Evolutionary conservation across 2,329 filamentous ascomycete species (phyloP).

Genomic region (Fusarium albosuccineum): DNA sequence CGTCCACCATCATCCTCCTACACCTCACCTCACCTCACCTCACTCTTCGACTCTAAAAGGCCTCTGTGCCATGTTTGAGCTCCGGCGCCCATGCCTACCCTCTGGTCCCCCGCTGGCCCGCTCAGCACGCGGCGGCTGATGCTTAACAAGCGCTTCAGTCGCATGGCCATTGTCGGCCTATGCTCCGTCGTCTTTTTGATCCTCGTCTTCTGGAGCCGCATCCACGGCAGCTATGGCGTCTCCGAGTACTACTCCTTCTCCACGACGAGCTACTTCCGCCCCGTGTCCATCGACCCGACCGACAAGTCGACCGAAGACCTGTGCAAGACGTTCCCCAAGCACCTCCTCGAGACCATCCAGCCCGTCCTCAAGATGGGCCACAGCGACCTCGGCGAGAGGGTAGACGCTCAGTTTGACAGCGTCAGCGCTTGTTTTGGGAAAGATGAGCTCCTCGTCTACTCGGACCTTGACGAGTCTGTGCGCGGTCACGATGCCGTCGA

Average conservation of each 20-base stretch:
- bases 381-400: constrained; percentile 45
- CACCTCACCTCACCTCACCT: neutral
- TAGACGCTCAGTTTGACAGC: constrained; percentile 62
- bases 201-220: constrained; percentile 43
- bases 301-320: constrained; percentile 45
- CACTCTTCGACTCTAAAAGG: constrained; percentile 11
- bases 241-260: constrained; percentile 48
- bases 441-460: constrained; percentile 61
- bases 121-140: constrained; percentile 40
- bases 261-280: constrained; percentile 49
- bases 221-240: constrained; percentile 42
- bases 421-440: constrained; percentile 64
- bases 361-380: constrained; percentile 53
- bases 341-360: constrained; percentile 49
- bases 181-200: constrained; percentile 42
- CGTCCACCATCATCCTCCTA: neutral
- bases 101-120: constrained; percentile 44
- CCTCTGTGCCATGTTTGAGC: constrained; percentile 44
- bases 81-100: constrained; percentile 41
- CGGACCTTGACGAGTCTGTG: constrained; percentile 62
- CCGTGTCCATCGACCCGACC: constrained; percentile 45
- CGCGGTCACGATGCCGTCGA: constrained; percentile 59
- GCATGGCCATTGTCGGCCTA: constrained; percentile 44
- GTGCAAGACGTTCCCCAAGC: constrained; percentile 50
- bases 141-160: constrained; percentile 51